These are phyloP conservation scores for Chytriomyces confervae DNA, from an alignment of 192 early-diverging fungal species.

Conservation along the genomic window DNA sequence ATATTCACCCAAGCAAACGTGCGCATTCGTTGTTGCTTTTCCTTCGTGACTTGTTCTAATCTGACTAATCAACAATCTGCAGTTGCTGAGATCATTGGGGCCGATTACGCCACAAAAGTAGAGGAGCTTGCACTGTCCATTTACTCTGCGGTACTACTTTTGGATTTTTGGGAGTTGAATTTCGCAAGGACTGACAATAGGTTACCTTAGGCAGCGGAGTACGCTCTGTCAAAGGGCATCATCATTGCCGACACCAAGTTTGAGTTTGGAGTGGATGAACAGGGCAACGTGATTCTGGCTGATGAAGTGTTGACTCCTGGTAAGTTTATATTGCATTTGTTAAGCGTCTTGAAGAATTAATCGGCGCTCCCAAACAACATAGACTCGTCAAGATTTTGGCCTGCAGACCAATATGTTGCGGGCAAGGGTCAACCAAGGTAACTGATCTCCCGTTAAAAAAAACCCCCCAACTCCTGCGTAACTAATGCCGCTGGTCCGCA, in stretches of 20 bases:
- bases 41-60: not conserved
- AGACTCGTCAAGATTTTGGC: conserved; percentile 99
- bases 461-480: not conserved
- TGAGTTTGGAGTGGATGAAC: conserved; percentile 93
- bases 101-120: conserved; percentile 76
- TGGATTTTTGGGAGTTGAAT: conserved; percentile 1
- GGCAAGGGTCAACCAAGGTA: conserved; percentile 75
- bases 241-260: conserved; percentile 99
- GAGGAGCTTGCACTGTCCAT: conserved; percentile 74
- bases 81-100: conserved; percentile 84
- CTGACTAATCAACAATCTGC: not conserved
- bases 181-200: not conserved
- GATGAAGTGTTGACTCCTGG: conserved; percentile 98
- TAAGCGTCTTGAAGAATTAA: not conserved
- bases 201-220: conserved; percentile 71
- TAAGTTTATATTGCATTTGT: conserved; percentile 39
- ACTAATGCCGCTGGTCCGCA: not conserved
- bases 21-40: conserved; percentile 3
- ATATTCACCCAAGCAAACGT: conserved; percentile 94
- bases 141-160: conserved; percentile 68
- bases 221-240: conserved; percentile 83
- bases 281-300: conserved; percentile 81
- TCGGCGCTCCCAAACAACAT: not conserved
- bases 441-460: not conserved
- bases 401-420: conserved; percentile 75